Conservation (phyloP, 1,139 yeast species). For the Pneumocystis murina region DNA sequence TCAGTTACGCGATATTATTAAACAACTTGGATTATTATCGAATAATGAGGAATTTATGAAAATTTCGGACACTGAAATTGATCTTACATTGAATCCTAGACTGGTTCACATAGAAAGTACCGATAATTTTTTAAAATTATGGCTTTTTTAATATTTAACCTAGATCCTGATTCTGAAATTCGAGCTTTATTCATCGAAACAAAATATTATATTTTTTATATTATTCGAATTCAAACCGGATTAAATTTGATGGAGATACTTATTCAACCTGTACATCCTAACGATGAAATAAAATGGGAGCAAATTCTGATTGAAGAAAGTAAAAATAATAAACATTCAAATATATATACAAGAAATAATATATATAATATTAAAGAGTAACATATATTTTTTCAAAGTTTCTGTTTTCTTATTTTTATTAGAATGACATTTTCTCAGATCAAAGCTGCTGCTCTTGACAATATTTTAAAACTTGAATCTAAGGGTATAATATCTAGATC, state of each 20-base stretch:
- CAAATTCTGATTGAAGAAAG: conserved; percentile 39
- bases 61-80: conserved; percentile 20
- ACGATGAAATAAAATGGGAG: conserved; percentile 50
- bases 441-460: conserved; percentile 61
- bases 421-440: conserved; percentile 54
- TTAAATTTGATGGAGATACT: conserved; percentile 57
- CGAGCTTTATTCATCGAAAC: conserved; percentile 55
- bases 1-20: conserved; percentile 35
- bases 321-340: conserved; percentile 18
- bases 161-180: conserved; percentile 26
- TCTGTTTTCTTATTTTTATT: conserved; percentile 18
- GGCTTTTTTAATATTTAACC: neutral
- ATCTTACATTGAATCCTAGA: conserved; percentile 30
- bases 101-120: conserved; percentile 23
- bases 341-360: conserved; percentile 2
- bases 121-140: neutral
- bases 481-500: conserved; percentile 50
- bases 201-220: conserved; percentile 63
- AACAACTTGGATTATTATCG: conserved; percentile 30
- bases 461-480: conserved; percentile 59
- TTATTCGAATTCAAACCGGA: conserved; percentile 67
- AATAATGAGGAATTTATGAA: conserved; percentile 17
- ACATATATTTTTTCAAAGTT: neutral
- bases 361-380: conserved; percentile 8
- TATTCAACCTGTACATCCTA: conserved; percentile 52